Base-by-base conservation (phyloP, 352 stramenopile species). In the Phytopythium chamaehyphon region DNA sequence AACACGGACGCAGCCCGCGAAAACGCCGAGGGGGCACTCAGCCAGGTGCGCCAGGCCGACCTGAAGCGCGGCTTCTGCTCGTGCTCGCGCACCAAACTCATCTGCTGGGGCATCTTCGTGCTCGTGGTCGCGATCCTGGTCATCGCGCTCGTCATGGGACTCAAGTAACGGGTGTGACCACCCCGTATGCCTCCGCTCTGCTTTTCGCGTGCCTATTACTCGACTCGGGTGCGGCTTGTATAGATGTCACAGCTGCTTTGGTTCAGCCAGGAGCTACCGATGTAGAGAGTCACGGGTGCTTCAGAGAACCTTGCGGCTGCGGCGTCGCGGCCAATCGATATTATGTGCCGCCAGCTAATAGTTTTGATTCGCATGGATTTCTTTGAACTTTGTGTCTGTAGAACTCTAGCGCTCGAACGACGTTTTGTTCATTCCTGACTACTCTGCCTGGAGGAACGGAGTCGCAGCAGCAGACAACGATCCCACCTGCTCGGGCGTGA, bases 61-160 rank as follows among this genome's bases (percentile, higher is more conserved):
- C 26, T 42, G 19, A 81, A 76, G 60, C 64, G 58, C 37, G 40
- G 62, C n/a, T 71, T 78, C 46, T 85, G 76, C 55, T 66, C 66
- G 47, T 86, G 73, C 46, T 76, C 69, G 18, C 77, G 82, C 63
- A 78, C 62, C 14, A 85, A 88, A 63, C 59, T 83, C 28, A 81
- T 83, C 54, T 86, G 69, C 45, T 65, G 69, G 33, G 71, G 66
- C 18, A 51, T 82, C 33, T 81, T 85, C 45, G 54, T 57, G 19
- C 51, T 88, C 15, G 46, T 88, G 33, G 59, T 88, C 45, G 40
- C 63, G 26, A 57, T 77, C 16, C 61, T 81, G 47, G 59, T 83
- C 50, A 57, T 88, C 33, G 62, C 62, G 24, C 65, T 88, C 22
- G 48, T 84, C 22, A 47, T 62, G 33, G 51, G 63, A 0, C 62